Base-by-base conservation (phyloP, 1,139 yeast species). In the Geotrichum macrosporum region DNA sequence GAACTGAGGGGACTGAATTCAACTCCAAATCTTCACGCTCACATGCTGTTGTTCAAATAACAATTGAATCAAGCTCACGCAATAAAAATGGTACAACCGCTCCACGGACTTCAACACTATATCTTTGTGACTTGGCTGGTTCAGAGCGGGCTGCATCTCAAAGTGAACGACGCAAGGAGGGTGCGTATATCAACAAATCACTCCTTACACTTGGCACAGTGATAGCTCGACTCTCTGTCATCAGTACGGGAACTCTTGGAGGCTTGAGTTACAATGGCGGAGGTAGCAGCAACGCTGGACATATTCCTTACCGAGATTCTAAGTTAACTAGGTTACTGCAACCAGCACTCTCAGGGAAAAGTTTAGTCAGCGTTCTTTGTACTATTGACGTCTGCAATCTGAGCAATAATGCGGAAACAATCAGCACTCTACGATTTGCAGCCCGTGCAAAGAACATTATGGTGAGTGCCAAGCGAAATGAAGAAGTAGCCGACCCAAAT, bases 301-400 rank as follows among this genome's bases (percentile, higher is more conserved):
- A 89, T 66, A 77, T 92, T 10, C 97, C 97, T 0, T 89, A 85
- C 64, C 68, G 97, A 55, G 95, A 89, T 63, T 86, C 95, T 4
- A 88, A 89, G 58, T 71, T 89, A 45, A 89, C 97, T 0, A 69
- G 97, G 55, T 69, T 89, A 44, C 73, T 89, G 48, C 87, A 88
- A 61, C 87, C 85, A 61, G 87, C 96, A 0, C 70, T 89, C n/a
- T 96, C 96, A 3, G 96, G 96, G 0, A 86, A 87, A 61, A 84
- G 85, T 63, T 88, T 97, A 0, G 92, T 87, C 4, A 89, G 89
- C 96, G 86, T 89, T 57, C 96, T 88, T 1, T 89, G 96, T 66
- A 96, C 89, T 62, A 78, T 92, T 27, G 96, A 80, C 88, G 77
- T 89, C 3, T 83, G 94, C 3, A 96, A 96, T 0, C 83, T 88